Conservation (phyloP, 176 grass and related monocot species). For the Rhipidocladum racemiflorum region DNA sequence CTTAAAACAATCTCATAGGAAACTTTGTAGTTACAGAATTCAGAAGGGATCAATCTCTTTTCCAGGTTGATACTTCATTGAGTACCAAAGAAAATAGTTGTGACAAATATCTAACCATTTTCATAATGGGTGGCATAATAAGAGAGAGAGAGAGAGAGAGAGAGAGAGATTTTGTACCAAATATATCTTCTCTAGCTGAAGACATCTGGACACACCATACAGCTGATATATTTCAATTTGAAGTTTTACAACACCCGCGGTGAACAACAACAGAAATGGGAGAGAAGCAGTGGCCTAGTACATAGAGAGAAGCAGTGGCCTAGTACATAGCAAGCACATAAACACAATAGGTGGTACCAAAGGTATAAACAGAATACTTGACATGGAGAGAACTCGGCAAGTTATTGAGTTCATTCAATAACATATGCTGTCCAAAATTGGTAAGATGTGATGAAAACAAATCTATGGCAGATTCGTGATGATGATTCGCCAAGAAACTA, state of each 20-base stretch:
- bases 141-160: background rate
- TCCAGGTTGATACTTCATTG: background rate
- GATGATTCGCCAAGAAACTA: slow-evolving; percentile 36
- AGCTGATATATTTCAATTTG: slow-evolving; percentile 28
- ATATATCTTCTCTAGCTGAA: slow-evolving; percentile 23
- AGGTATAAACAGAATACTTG: slow-evolving; percentile 27
- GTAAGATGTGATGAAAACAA: slow-evolving; percentile 22
- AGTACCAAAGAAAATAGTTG: background rate
- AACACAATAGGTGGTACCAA: slow-evolving; percentile 17
- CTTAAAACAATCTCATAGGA: background rate
- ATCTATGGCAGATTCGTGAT: slow-evolving; percentile 11
- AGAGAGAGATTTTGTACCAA: background rate
- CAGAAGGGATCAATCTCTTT: background rate
- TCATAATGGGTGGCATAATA: background rate
- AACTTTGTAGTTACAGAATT: background rate
- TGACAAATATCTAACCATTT: background rate
- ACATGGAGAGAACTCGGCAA: slow-evolving; percentile 7
- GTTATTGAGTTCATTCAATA: background rate
- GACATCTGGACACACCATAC: slow-evolving; percentile 7
- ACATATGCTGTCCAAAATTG: slow-evolving; percentile 37
- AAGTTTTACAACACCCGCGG: slow-evolving; percentile 18
- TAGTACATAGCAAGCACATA: slow-evolving; percentile 6
- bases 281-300: background rate
- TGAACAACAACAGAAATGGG: slow-evolving; percentile 2
- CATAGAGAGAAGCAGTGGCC: background rate